Conservation (phyloP, 805 yeast genomes). For the Yamadazyma laniorum region DNA sequence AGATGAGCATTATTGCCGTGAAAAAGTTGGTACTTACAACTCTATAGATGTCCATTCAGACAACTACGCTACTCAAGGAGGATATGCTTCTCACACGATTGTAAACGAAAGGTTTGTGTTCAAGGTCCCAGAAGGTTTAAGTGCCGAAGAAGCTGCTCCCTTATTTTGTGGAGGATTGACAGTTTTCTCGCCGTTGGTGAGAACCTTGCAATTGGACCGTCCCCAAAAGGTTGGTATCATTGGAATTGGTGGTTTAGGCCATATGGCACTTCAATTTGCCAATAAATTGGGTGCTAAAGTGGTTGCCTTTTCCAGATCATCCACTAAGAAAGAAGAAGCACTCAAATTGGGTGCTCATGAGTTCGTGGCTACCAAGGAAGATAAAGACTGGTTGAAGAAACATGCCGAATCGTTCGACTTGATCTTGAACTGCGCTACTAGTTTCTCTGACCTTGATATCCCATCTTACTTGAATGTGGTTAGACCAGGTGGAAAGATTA, state of each 20-base stretch:
- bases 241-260: slow-evolving; percentile 70
- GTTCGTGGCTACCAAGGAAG: slow-evolving; percentile 51
- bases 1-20: slow-evolving; percentile 50
- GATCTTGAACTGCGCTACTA: slow-evolving; percentile 52
- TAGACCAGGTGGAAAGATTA: slow-evolving; percentile 22
- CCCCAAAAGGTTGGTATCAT: slow-evolving; percentile 47
- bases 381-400: slow-evolving; percentile 36
- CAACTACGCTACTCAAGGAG: slow-evolving; percentile 41
- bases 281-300: slow-evolving; percentile 63
- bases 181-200: slow-evolving; percentile 49
- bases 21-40: slow-evolving; percentile 52
- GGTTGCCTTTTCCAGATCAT: slow-evolving; percentile 50
- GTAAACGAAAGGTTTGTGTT: slow-evolving; percentile 45
- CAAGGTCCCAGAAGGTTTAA: slow-evolving; percentile 46
- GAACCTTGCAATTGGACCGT: slow-evolving; percentile 32
- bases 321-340: slow-evolving; percentile 27
- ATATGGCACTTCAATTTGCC: slow-evolving; percentile 59
- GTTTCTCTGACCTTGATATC: slow-evolving; percentile 49
- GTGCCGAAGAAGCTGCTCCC: slow-evolving; percentile 47
- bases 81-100: slow-evolving; percentile 49
- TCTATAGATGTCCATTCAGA: slow-evolving; percentile 32
- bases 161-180: slow-evolving; percentile 58
- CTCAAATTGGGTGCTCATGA: slow-evolving; percentile 34
- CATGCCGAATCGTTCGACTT: slow-evolving; percentile 44
- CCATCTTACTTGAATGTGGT: slow-evolving; percentile 39